phyloP scores from a whole-genome alignment of 495 filamentous ascomycete genomes.

The Jackrogersella multiformis region DNA sequence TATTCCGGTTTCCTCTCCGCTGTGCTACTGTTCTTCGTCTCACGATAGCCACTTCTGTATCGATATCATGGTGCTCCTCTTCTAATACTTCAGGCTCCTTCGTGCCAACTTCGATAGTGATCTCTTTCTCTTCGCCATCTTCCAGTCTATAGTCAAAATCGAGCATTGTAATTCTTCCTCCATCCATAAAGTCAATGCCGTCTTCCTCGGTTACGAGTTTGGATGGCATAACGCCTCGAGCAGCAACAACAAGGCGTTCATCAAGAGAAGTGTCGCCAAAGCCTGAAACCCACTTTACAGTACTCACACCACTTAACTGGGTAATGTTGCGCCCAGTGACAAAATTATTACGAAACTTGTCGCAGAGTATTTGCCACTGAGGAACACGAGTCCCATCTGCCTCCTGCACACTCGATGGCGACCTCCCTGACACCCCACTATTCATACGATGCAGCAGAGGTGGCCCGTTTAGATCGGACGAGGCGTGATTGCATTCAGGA shows the following conservation, averaged over 20 bases:
- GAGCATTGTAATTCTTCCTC: slow-evolving; percentile 78
- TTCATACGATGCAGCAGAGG: slow-evolving; percentile 50
- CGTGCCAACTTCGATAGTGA: slow-evolving; percentile 80
- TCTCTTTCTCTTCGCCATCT: slow-evolving; percentile 64
- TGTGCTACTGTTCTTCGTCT: slow-evolving; percentile 76
- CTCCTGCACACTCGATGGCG: slow-evolving; percentile 49
- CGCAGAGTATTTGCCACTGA: slow-evolving; percentile 75
- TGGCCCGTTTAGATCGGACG: slow-evolving; percentile 42
- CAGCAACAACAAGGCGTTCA: slow-evolving; percentile 76
- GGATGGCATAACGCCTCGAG: slow-evolving; percentile 74
- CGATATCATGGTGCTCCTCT: slow-evolving; percentile 80
- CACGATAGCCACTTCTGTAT: slow-evolving; percentile 83
- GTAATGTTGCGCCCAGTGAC: slow-evolving; percentile 66
- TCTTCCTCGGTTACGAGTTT: slow-evolving; percentile 71
- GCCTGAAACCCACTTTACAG: slow-evolving; percentile 69
- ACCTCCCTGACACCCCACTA: slow-evolving; percentile 51
- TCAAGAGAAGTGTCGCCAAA: slow-evolving; percentile 54
- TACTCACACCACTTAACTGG: slow-evolving; percentile 65
- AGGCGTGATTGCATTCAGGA: slow-evolving; percentile 46
- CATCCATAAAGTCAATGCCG: slow-evolving; percentile 79
- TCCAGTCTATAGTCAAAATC: slow-evolving; percentile 73
- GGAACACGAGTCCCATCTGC: slow-evolving; percentile 56
- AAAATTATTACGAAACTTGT: slow-evolving; percentile 71
- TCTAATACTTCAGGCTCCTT: slow-evolving; percentile 72
- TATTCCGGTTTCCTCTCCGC: slow-evolving; percentile 53